Evolutionary conservation across 805 yeast species (phyloP).

Genomic region (Cyberlindnera euphorbiae): DNA sequence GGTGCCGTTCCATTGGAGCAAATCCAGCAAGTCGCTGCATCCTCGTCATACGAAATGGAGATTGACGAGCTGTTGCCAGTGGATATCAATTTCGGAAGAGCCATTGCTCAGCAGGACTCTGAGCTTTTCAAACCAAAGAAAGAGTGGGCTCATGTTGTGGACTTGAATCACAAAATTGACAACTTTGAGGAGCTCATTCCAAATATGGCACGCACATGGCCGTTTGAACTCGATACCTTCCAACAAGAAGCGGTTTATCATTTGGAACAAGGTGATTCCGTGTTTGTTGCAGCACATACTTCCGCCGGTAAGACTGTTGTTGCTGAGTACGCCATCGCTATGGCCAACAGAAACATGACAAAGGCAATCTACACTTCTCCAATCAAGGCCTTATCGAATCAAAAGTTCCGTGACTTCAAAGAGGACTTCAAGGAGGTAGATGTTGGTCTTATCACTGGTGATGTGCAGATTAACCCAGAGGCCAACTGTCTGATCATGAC

Average conservation of each 20-base stretch:
- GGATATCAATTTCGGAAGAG: conserved; percentile 39
- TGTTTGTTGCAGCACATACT: conserved; percentile 97
- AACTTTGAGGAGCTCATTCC: conserved; percentile 89
- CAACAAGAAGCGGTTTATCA: conserved; percentile 97
- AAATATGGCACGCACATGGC: conserved; percentile 90
- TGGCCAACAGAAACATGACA: conserved; percentile 95
- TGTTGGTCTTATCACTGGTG: conserved; percentile 95
- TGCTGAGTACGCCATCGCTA: conserved; percentile 96
- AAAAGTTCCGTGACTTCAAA: conserved; percentile 83
- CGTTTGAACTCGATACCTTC: conserved; percentile 89
- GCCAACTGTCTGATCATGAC: conserved; percentile 97
- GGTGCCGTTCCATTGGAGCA: conserved; percentile 5
- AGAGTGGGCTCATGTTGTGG: conserved; percentile 95
- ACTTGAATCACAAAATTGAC: conserved; percentile 73
- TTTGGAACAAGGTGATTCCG: conserved; percentile 96
- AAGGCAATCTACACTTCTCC: conserved; percentile 96
- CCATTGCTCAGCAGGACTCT: conserved; percentile 15
- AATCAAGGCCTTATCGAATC: conserved; percentile 85
- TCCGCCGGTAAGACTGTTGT: conserved; percentile 99
- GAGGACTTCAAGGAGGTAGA: conserved; percentile 76
- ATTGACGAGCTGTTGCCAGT: conserved; percentile 48
- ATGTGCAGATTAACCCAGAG: conserved; percentile 94
- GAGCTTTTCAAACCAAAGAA: conserved; percentile 30
- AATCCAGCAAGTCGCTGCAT: neutral
- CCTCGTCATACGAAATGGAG: conserved; percentile 29